Evolutionary conservation across 2,329 filamentous ascomycete species (phyloP).

Genomic region (Alternaria gaisen): DNA sequence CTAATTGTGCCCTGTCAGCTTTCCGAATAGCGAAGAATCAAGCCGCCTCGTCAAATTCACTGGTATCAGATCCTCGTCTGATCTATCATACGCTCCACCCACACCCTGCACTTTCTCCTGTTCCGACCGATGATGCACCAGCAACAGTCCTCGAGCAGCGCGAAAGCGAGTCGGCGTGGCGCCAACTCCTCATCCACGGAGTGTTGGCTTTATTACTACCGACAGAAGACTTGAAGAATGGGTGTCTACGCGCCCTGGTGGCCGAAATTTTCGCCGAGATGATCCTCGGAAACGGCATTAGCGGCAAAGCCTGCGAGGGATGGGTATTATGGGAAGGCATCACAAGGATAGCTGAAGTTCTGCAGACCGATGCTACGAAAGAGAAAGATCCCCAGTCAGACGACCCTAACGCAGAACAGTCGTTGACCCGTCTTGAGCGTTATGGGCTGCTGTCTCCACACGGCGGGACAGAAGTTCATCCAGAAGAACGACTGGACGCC

Average conservation of each 20-base stretch:
- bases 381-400: conserved; percentile 41
- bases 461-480: conserved; percentile 38
- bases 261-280: conserved; percentile 89
- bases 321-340: conserved; percentile 90
- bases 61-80: conserved; percentile 69
- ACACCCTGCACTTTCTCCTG: conserved; percentile 80
- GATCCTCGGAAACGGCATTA: conserved; percentile 83
- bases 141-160: conserved; percentile 67
- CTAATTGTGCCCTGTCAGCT: conserved; percentile 61
- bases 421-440: conserved; percentile 61
- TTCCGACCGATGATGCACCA: conserved; percentile 67
- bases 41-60: conserved; percentile 65
- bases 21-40: conserved; percentile 72
- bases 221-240: conserved; percentile 90
- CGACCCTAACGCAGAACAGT: conserved; percentile 35
- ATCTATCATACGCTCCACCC: conserved; percentile 87
- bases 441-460: conserved; percentile 62
- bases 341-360: conserved; percentile 70
- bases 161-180: conserved; percentile 82
- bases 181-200: conserved; percentile 85
- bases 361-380: conserved; percentile 49
- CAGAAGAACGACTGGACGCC: conserved; percentile 26
- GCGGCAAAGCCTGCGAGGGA: conserved; percentile 82
- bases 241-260: conserved; percentile 82
- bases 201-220: conserved; percentile 85